Conservation (phyloP, 1,284 basidiomycete genomes). For the Sphaerobolus stellatus region DNA sequence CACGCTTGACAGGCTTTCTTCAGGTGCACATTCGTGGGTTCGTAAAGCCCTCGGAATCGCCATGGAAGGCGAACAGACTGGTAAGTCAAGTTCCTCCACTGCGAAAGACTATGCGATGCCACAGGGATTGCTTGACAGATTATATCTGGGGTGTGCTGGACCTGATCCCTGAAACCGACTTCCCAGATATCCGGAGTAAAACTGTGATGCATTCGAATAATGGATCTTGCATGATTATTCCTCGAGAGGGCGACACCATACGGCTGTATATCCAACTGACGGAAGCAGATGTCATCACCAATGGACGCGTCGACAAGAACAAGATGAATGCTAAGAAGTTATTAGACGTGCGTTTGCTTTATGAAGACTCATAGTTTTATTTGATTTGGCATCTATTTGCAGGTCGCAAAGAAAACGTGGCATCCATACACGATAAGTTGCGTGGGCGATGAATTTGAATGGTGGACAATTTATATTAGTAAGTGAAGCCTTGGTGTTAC, state of each 20-base stretch:
- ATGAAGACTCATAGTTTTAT: not conserved
- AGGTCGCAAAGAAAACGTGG: conserved; percentile 64
- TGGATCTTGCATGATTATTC: conserved; percentile 73
- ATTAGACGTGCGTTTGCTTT: conserved; percentile 45
- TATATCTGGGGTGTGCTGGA: conserved; percentile 82
- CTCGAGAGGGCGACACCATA: conserved; percentile 69
- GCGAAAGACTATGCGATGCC: not conserved
- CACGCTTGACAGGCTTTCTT: not conserved
- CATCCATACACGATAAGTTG: conserved; percentile 59
- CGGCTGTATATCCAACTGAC: conserved; percentile 76
- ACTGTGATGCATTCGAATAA: conserved; percentile 64
- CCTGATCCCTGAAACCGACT: conserved; percentile 66
- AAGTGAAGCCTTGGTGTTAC: conserved; percentile 15
- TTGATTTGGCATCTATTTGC: not conserved
- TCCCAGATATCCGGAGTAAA: conserved; percentile 78
- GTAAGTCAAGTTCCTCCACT: conserved; percentile 29
- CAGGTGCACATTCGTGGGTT: conserved; percentile 82
- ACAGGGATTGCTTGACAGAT: conserved; percentile 35
- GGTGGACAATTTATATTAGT: conserved; percentile 80
- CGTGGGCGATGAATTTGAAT: conserved; percentile 62
- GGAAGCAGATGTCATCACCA: conserved; percentile 45
- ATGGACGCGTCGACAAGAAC: conserved; percentile 61
- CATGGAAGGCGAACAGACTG: conserved; percentile 78
- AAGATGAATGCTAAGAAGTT: conserved; percentile 61
- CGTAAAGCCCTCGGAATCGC: conserved; percentile 63